Conservation (phyloP, 768 basidiomycete genomes). For the Suillus subluteus region DNA sequence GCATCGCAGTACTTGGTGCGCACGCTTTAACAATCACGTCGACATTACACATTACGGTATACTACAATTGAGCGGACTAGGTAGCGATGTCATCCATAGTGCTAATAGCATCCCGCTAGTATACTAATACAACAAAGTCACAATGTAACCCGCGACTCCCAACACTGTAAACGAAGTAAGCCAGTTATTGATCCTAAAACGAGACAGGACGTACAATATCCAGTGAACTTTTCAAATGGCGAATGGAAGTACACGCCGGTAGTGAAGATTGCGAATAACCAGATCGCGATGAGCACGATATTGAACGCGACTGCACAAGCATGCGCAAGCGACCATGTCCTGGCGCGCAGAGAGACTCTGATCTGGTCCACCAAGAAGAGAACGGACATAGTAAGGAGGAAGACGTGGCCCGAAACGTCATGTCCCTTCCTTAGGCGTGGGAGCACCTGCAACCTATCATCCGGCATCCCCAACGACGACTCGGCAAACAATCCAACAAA, state of each 20-base stretch:
- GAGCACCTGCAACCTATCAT: conserved; percentile 45
- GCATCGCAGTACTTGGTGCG: not conserved
- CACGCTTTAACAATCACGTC: not conserved
- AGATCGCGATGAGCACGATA: conserved; percentile 55
- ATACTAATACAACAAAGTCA: conserved; percentile 31
- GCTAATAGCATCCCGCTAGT: not conserved
- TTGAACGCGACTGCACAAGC: conserved; percentile 50
- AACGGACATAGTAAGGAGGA: conserved; percentile 79
- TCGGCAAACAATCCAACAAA: conserved; percentile 48
- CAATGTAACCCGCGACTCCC: conserved; percentile 39
- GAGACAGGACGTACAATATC: conserved; percentile 63
- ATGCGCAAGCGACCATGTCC: conserved; percentile 48
- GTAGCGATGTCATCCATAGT: not conserved
- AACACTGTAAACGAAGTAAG: conserved; percentile 34
- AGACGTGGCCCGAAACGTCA: conserved; percentile 93
- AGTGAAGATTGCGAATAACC: conserved; percentile 75
- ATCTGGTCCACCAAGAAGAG: conserved; percentile 84
- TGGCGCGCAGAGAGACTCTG: conserved; percentile 49
- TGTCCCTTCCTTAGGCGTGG: conserved; percentile 82
- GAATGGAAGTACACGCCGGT: conserved; percentile 93
- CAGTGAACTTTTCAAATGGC: conserved; percentile 84
- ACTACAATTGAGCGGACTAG: not conserved
- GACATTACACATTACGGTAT: not conserved
- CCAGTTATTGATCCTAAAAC: not conserved
- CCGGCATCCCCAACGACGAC: conserved; percentile 27